Evolutionary conservation across 495 filamentous ascomycete species (phyloP).

Genomic region (Usnea hakonensis): DNA sequence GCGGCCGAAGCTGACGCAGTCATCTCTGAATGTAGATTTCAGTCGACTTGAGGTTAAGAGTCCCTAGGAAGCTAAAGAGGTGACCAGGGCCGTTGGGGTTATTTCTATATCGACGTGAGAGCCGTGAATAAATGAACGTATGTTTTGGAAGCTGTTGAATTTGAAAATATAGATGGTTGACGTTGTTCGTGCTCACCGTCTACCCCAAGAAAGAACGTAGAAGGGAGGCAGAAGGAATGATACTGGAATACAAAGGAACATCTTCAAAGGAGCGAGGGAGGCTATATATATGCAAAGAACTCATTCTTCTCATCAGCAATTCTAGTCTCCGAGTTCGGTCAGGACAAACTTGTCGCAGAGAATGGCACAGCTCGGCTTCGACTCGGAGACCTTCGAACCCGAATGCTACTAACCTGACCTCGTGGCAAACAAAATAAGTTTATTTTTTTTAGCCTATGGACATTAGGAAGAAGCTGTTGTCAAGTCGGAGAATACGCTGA

Average conservation of each 20-base stretch:
- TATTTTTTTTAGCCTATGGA: background rate
- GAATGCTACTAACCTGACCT: background rate
- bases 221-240: background rate
- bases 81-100: background rate
- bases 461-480: background rate
- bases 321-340: background rate
- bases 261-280: background rate
- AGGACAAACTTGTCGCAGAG: background rate
- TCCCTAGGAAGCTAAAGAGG: background rate
- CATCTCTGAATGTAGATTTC: background rate
- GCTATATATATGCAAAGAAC: conserved; percentile 2
- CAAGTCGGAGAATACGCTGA: background rate
- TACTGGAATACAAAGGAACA: background rate
- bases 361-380: background rate
- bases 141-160: background rate
- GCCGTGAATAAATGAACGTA: background rate
- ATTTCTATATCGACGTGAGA: background rate
- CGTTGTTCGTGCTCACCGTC: background rate
- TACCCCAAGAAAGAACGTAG: background rate
- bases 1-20: conserved; percentile 6
- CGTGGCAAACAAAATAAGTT: background rate
- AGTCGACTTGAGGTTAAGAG: background rate
- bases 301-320: background rate
- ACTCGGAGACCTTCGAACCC: background rate
- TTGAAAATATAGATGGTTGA: background rate